These are phyloP conservation scores for Chlorella ohadii DNA, from an alignment of 139 green algal genomes.

Conservation along the genomic window DNA sequence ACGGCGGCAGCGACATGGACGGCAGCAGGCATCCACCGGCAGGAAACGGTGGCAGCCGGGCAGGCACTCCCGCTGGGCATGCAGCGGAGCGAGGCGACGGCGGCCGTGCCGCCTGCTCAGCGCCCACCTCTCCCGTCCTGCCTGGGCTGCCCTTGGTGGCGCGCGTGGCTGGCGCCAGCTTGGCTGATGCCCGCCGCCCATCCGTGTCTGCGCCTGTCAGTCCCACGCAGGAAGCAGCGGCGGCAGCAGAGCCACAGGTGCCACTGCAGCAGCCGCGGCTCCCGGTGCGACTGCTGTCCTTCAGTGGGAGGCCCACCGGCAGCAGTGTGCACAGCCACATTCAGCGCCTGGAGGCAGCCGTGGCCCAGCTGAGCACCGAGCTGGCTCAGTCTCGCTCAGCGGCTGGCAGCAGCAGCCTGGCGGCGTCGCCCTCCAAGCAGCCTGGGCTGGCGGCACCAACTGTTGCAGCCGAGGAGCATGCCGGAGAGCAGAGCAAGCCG, in stretches of 20 bases:
- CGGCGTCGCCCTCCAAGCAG: neutral
- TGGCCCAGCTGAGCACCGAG: slow-evolving; percentile 23
- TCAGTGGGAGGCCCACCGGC: neutral
- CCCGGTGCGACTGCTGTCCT: slow-evolving; percentile 25
- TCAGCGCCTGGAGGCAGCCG: slow-evolving; percentile 9
- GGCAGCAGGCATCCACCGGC: too few species aligned
- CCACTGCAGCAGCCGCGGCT: neutral
- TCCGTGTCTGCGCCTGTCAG: neutral
- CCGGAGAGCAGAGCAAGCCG: neutral
- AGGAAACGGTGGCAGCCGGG: neutral
- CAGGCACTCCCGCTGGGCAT: too few species aligned
- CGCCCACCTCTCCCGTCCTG: neutral
- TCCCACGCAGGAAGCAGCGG: neutral
- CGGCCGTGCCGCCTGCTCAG: neutral
- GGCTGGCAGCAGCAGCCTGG: neutral
- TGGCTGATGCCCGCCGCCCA: neutral
- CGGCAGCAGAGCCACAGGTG: too few species aligned
- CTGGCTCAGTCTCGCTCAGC: neutral
- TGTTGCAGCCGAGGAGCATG: neutral
- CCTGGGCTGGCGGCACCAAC: neutral
- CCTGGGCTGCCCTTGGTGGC: slow-evolving; percentile 8
- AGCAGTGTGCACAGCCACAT: neutral
- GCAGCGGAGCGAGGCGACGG: neutral
- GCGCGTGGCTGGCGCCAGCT: neutral
- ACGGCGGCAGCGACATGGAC: too few species aligned